Evolutionary conservation across 2,329 filamentous ascomycete species (phyloP), one percentile per base, ranked within the genome.

Genomic region (Colletotrichum coccodes): DNA sequence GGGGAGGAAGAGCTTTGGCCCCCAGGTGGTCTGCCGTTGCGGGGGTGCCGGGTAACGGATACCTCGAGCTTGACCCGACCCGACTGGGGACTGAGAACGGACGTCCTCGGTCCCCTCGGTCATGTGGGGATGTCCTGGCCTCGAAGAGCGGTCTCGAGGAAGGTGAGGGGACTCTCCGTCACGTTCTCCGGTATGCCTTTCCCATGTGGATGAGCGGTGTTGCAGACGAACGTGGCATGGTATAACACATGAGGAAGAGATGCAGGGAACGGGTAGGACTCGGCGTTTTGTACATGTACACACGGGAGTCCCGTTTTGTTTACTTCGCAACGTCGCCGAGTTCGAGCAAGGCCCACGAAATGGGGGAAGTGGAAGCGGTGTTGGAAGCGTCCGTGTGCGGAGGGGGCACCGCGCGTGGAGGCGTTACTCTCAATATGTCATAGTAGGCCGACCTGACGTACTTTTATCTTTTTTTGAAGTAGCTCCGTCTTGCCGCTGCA

Each of bases 401-500:
- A 12, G 14, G 23, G n/a, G n/a, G n/a, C n/a, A 42, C 38, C 7
- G 5, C 28, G 28, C 36, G 12, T 30, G 12, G 38, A 53, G 18
- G 16, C 6, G 28, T 30, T 63, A 18, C 26, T 36, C 42, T 42
- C 8, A 9, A 62, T n/a, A 57, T 67, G 59, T 52, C 59, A 62
- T 50, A 50, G 44, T 64, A 44, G 18, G 59, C 44, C 50, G 52
- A 63, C 52, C 42, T 46, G 46, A 52, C 60, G 30, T 64, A 49
- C 34, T 9, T 21, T 52, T 53, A 36, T 46, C 23, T 44, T 18
- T 30, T 38, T 6, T 9, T 40, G 44, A 23, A 14, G 23, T 52
- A 4, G 42, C 40, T 44, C 21, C 32, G 6, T 49, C 34, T n/a
- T 7, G 7, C 18, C 59, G 12, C 50, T 23, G 7, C 36, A 32